These are phyloP conservation scores for Nyssa sinensis DNA, from an alignment of 148 eudicot genomes.

Conservation along the genomic window DNA sequence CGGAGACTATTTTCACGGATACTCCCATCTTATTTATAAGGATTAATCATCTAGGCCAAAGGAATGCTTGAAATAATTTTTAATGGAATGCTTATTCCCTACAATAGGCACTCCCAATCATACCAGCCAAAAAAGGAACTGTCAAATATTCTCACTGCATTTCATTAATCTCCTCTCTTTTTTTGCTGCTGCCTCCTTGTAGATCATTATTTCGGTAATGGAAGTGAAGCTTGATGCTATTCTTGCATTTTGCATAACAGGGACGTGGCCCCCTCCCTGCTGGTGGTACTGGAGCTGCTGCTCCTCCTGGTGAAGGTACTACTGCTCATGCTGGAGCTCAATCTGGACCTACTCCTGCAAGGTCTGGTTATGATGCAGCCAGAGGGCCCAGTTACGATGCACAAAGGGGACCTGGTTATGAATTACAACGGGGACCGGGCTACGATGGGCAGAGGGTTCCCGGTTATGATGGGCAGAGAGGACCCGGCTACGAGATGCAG, in stretches of 20 bases:
- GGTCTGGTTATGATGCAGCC: constrained; percentile 48
- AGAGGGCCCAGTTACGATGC: too few species aligned
- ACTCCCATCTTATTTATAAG: too few species aligned
- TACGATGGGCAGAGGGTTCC: constrained; percentile 29
- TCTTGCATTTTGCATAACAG: constrained; percentile 28
- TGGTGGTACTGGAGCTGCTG: too few species aligned
- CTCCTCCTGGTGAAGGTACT: constrained; percentile 37
- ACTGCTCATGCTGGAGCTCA: constrained; percentile 44
- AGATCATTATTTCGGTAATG: neutral
- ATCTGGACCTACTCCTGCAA: constrained; percentile 37
- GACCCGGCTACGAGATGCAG: constrained; percentile 34
- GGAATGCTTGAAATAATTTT: too few species aligned
- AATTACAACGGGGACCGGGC: constrained; percentile 22
- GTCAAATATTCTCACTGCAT: too few species aligned
- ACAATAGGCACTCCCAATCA: too few species aligned
- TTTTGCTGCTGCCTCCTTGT: neutral
- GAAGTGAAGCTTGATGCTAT: neutral
- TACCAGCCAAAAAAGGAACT: too few species aligned
- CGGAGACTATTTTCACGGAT: too few species aligned
- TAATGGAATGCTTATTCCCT: too few species aligned
- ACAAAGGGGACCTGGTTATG: constrained; percentile 23
- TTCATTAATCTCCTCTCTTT: too few species aligned
- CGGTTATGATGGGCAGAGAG: constrained; percentile 43
- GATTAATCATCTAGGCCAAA: too few species aligned
- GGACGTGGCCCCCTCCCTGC: constrained; percentile 41